A percentile compares a stretch with the other conserved stretches of the same genome.
These are phyloP conservation scores for Alternaria rosae DNA, from an alignment of 2,329 filamentous ascomycete species.

Conservation along the genomic window DNA sequence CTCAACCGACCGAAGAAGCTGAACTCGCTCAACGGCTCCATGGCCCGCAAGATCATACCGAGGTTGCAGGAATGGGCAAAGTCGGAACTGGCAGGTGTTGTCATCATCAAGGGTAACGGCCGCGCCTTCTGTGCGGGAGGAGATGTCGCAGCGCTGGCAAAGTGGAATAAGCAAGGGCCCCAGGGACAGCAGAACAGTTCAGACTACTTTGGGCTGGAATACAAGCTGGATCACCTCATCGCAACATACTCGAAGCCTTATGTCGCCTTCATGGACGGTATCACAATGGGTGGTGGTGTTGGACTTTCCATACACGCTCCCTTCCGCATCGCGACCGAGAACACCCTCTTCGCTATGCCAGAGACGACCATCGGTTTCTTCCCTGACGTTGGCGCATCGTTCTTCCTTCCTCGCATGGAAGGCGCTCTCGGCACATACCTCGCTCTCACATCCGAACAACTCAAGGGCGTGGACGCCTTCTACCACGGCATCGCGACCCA, in stretches of 20 bases:
- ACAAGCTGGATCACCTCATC: constrained; percentile 93
- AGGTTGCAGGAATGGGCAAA: constrained; percentile 92
- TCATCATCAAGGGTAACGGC: constrained; percentile 91
- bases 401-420: constrained; percentile 91
- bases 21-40: constrained; percentile 91
- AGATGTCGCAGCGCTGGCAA: constrained; percentile 81
- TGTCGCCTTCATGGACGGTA: constrained; percentile 94
- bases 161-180: constrained; percentile 71
- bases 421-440: constrained; percentile 90
- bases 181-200: constrained; percentile 77
- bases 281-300: constrained; percentile 98
- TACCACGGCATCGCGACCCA: constrained; percentile 94
- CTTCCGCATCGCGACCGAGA: constrained; percentile 94
- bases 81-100: constrained; percentile 89
- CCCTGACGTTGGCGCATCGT: constrained; percentile 94
- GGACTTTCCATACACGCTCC: constrained; percentile 94
- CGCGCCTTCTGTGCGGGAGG: constrained; percentile 91
- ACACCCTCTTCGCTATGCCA: constrained; percentile 96
- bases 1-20: constrained; percentile 92
- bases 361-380: constrained; percentile 99
- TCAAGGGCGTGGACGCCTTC: constrained; percentile 84
- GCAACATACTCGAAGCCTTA: constrained; percentile 93
- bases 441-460: constrained; percentile 83
- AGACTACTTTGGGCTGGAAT: constrained; percentile 93
- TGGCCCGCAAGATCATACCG: constrained; percentile 93